These are phyloP conservation scores for Stevia rebaudiana DNA, from an alignment of 140 eudicot genomes.

Conservation along the genomic window DNA sequence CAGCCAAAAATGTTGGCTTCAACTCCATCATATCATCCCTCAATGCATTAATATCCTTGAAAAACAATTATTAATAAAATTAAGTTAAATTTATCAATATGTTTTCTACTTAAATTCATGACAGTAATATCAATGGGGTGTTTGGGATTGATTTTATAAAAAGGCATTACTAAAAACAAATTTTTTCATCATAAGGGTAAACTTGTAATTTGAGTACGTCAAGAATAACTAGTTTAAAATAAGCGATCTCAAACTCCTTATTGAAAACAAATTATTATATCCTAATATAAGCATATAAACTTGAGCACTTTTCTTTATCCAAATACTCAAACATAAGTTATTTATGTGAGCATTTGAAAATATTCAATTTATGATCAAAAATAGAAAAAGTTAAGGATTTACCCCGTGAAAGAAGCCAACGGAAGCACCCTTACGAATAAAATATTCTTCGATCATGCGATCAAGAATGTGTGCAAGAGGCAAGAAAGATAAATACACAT, in stretches of 20 bases:
- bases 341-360: not conserved
- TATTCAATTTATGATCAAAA: not conserved
- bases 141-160: not conserved
- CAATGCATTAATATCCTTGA: constrained; percentile 67
- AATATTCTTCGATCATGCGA: constrained; percentile 88
- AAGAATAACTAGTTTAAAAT: not conserved
- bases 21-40: constrained; percentile 77
- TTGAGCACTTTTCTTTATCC: not conserved
- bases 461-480: constrained; percentile 98
- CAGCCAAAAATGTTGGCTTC: constrained; percentile 93
- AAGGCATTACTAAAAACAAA: not conserved
- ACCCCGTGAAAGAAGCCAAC: constrained; percentile 99
- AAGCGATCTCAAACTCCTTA: not conserved
- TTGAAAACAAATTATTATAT: not conserved
- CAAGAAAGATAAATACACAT: constrained; percentile 82
- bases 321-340: not conserved
- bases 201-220: not conserved
- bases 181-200: not conserved
- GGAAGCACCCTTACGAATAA: constrained; percentile 89
- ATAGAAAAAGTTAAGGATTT: constrained; percentile 13
- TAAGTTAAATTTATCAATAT: not conserved
- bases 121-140: not conserved
- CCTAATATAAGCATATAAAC: not conserved
- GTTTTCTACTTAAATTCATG: not conserved
- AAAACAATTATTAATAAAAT: not conserved